A percentile compares a stretch with the other conserved stretches of the same genome.
These are phyloP conservation scores for Xylariaceae sp. DNA, from an alignment of 2,329 filamentous ascomycete genomes.

Conservation along the genomic window DNA sequence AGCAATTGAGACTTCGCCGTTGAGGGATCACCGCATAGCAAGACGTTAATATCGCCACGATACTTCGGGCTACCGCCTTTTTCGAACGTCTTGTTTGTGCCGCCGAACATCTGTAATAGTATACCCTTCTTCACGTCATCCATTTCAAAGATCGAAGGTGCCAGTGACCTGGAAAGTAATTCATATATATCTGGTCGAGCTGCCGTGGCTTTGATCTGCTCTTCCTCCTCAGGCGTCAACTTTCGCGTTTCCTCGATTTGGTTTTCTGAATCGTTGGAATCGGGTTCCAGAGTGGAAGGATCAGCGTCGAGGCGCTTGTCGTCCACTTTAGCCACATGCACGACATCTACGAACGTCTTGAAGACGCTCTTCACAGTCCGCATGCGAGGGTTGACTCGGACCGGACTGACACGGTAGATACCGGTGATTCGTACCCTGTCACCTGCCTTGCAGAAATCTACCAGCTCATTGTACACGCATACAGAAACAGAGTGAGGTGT, in stretches of 20 bases:
- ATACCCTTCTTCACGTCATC: conserved; percentile 99
- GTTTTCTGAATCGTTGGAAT: conserved; percentile 67
- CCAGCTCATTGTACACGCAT: conserved; percentile 93
- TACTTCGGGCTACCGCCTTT: conserved; percentile 96
- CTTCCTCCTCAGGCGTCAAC: conserved; percentile 80
- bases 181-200: conserved; percentile 87
- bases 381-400: conserved; percentile 90
- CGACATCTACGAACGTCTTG: conserved; percentile 94
- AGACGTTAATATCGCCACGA: conserved; percentile 93
- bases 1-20: conserved; percentile 95
- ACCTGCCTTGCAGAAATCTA: conserved; percentile 97
- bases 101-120: conserved; percentile 90
- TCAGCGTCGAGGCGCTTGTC: conserved; percentile 92
- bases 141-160: conserved; percentile 95
- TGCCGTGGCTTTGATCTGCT: conserved; percentile 78
- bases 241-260: conserved; percentile 79
- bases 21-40: conserved; percentile 94
- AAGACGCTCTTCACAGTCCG: conserved; percentile 90
- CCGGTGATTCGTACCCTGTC: conserved; percentile 93
- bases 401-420: conserved; percentile 92
- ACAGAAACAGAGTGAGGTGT: conserved; percentile 96
- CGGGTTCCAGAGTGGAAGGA: conserved; percentile 78
- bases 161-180: conserved; percentile 81
- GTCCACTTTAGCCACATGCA: conserved; percentile 96
- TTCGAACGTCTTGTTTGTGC: conserved; percentile 95